Evolutionary conservation across 495 filamentous ascomycete species (phyloP), one percentile per base, ranked within the genome.

Genomic region (Penicillium angulare): DNA sequence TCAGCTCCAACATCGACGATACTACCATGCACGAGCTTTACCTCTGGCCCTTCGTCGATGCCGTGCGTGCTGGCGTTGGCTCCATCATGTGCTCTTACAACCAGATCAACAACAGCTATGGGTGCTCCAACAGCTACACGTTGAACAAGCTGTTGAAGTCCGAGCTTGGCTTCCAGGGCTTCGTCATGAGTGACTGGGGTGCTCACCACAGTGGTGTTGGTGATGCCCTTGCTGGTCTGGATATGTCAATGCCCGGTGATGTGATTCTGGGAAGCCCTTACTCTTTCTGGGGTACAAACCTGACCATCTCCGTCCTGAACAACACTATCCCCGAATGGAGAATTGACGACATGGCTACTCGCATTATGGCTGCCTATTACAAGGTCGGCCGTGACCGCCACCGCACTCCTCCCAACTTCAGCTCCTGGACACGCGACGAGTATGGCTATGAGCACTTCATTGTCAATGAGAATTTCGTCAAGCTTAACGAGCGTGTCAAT

Each of bases 211-310:
- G 86, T 15, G 93, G 93, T 63, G 90, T 87, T 15, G 78, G 82
- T 24, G 77, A 77, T 49, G 88, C 89, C 24, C 72, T 90, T 21
- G 93, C 93, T 40, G 93, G 93, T 46, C 69, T 97, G 39, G 92
- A 98, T 63, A 95, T 96, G 91, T 82, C 84, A 8, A 97, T 97
- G 92, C 92, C 93, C 32, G 92, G 93, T 52, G 93, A 98, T 59
- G 80, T 85, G 6, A 49, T 63, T 27, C 92, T 96, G 65, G 78
- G 86, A 59, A 83, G 78, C 20, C 88, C 84, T 18, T 69, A 72
- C 39, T 86, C 87, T 18, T 96, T 77, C 76, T 97, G 87, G 86
- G 92, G 92, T 12, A 70, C 85, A 21, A 97, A 96, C 68, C 77
- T 97, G 50, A 90, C 93, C 0, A 66, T 91, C 42, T 86, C 86